Conservation (phyloP, 2,329 filamentous ascomycete species). For the Pochonia chlamydosporia region DNA sequence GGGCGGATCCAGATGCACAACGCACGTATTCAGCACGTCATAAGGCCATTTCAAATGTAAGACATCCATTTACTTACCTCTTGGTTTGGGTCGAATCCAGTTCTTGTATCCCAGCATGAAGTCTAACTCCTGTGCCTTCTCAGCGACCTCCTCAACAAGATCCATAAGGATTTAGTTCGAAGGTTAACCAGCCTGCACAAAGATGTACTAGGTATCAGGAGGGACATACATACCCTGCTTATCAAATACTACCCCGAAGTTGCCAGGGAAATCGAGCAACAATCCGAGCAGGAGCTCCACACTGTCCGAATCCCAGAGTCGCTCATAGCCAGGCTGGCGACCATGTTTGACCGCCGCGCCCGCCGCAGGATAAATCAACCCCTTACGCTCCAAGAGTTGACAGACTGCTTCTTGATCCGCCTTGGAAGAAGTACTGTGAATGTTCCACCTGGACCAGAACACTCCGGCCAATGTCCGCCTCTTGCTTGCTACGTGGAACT, state of each 20-base stretch:
- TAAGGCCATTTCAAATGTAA: conserved; percentile 22
- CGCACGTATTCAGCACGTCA: conserved; percentile 15
- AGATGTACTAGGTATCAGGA: background rate
- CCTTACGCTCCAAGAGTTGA: background rate
- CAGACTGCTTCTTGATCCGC: background rate
- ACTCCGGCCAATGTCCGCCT: background rate
- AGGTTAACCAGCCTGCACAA: conserved; percentile 11
- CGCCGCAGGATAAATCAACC: background rate
- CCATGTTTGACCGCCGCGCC: background rate
- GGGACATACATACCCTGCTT: background rate
- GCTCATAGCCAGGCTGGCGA: background rate
- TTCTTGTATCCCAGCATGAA: background rate
- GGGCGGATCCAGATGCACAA: conserved; percentile 18
- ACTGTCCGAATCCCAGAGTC: background rate
- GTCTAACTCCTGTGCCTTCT: conserved; percentile 4
- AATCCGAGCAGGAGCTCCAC: background rate
- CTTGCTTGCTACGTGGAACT: background rate
- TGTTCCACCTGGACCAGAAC: background rate
- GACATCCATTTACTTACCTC: too few relatives aligned
- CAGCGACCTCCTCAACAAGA: conserved; percentile 14
- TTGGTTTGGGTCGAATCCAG: too few relatives aligned
- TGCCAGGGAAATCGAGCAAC: background rate
- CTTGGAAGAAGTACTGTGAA: background rate
- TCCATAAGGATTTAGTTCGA: conserved; percentile 15
- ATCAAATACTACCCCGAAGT: conserved; percentile 1